A percentile compares a stretch with the other conserved stretches of the same genome.
Conservation (phyloP, 2,329 filamentous ascomycete species). For the Nigrograna mackinnonii region DNA sequence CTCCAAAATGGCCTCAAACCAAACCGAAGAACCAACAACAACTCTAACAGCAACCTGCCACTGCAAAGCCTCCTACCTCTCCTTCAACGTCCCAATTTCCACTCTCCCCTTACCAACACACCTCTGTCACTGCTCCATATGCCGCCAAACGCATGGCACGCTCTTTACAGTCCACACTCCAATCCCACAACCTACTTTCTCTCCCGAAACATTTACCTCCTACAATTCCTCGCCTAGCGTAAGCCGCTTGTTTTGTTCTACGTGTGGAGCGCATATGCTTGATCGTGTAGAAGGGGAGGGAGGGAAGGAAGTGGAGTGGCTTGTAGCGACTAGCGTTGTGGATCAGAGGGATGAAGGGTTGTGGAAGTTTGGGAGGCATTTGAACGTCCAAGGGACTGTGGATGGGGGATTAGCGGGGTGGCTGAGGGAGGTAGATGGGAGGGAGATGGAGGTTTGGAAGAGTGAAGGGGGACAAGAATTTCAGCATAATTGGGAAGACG, state of each 20-base stretch:
- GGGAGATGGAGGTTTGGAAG: conserved; percentile 28
- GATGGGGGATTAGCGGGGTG: conserved; percentile 44
- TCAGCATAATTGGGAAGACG: neutral
- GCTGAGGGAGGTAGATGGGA: conserved; percentile 25
- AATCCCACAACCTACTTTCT: conserved; percentile 40
- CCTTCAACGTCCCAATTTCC: conserved; percentile 36
- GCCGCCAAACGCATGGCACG: conserved; percentile 53
- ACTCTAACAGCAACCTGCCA: conserved; percentile 37
- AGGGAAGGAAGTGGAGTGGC: conserved; percentile 20
- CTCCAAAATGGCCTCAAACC: too few species aligned
- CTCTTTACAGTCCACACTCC: conserved; percentile 49
- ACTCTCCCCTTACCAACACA: conserved; percentile 41
- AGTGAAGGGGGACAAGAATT: conserved; percentile 5
- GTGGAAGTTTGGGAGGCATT: conserved; percentile 33
- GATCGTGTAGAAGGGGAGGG: conserved; percentile 8
- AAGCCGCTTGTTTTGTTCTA: conserved; percentile 54
- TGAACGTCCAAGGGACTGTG: conserved; percentile 33
- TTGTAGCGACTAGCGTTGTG: conserved; percentile 32
- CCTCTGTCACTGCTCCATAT: conserved; percentile 58
- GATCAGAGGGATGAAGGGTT: conserved; percentile 27
- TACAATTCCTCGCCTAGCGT: conserved; percentile 50
- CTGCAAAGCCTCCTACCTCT: conserved; percentile 38
- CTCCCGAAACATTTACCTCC: conserved; percentile 40
- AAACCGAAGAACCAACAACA: conserved; percentile 6
- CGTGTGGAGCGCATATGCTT: conserved; percentile 51